Percentiles rank a stretch among this genome's conserved stretches.
Evolutionary conservation across 805 yeast species (phyloP).

Genomic region (Nakazawaea ernobii): DNA sequence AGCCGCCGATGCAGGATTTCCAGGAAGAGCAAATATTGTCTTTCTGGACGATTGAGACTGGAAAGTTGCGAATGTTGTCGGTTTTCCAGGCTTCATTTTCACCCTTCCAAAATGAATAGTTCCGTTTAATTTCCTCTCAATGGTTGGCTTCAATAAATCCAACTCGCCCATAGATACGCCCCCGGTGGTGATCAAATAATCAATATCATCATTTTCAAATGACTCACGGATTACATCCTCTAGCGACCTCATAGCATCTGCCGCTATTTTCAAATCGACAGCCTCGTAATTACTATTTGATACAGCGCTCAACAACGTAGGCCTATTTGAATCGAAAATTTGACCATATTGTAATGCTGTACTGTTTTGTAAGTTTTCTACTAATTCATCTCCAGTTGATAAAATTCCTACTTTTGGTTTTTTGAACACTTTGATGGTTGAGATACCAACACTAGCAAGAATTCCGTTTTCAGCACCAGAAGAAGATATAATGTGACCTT

Average conservation of each 20-base stretch:
- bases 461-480: constrained; percentile 47
- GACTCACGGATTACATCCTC: constrained; percentile 20
- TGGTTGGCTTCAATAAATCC: constrained; percentile 44
- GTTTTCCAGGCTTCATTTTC: constrained; percentile 57
- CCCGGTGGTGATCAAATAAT: constrained; percentile 45
- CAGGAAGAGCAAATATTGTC: constrained; percentile 45
- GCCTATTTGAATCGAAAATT: constrained; percentile 46
- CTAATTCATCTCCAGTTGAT: constrained; percentile 49
- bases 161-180: constrained; percentile 59
- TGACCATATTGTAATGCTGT: constrained; percentile 30
- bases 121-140: constrained; percentile 36
- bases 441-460: constrained; percentile 41
- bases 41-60: constrained; percentile 17
- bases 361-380: constrained; percentile 24
- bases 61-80: constrained; percentile 49
- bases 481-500: constrained; percentile 30
- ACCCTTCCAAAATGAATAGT: constrained; percentile 48
- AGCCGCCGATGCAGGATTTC: constrained; percentile 50
- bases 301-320: constrained; percentile 33
- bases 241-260: constrained; percentile 30
- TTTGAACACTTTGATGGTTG: constrained; percentile 28
- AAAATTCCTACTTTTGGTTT: constrained; percentile 42
- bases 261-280: constrained; percentile 45
- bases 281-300: constrained; percentile 30
- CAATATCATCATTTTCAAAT: constrained; percentile 24